Evolutionary conservation across 495 filamentous ascomycete genomes (phyloP).

Genomic region (Penicillium coffeae): DNA sequence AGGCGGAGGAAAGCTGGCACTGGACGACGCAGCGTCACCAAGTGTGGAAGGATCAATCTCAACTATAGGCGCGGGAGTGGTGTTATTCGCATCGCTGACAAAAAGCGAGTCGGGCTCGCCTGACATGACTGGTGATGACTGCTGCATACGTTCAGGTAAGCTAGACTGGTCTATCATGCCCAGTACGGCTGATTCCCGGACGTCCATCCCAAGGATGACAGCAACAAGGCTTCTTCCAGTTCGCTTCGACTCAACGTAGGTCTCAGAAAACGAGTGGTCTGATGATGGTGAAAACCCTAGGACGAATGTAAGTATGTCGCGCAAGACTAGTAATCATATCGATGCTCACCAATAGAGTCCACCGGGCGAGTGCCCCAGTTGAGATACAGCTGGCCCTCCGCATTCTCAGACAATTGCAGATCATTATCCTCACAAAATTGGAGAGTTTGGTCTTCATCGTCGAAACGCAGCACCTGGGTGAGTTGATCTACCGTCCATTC

Average conservation of each 20-base stretch:
- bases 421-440: slow-evolving; percentile 67
- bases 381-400: slow-evolving; percentile 49
- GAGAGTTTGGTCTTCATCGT: slow-evolving; percentile 64
- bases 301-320: background rate
- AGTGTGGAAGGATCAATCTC: slow-evolving; percentile 2
- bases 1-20: too few species aligned
- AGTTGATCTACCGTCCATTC: slow-evolving; percentile 71
- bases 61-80: slow-evolving; percentile 12
- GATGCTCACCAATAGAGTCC: slow-evolving; percentile 42
- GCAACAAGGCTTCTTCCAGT: slow-evolving; percentile 44
- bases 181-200: slow-evolving; percentile 42
- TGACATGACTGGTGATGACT: slow-evolving; percentile 1
- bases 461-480: slow-evolving; percentile 65
- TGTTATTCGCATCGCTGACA: slow-evolving; percentile 39
- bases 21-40: background rate
- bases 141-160: slow-evolving; percentile 17
- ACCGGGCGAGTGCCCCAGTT: slow-evolving; percentile 44
- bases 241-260: slow-evolving; percentile 50
- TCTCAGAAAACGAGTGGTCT: slow-evolving; percentile 49
- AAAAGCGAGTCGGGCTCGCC: slow-evolving; percentile 34
- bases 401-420: slow-evolving; percentile 54
- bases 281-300: slow-evolving; percentile 41
- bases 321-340: background rate
- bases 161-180: slow-evolving; percentile 42
- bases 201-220: slow-evolving; percentile 49